These are phyloP conservation scores for Pneumocystis carinii DNA, from an alignment of 1,139 yeast genomes.

Conservation along the genomic window DNA sequence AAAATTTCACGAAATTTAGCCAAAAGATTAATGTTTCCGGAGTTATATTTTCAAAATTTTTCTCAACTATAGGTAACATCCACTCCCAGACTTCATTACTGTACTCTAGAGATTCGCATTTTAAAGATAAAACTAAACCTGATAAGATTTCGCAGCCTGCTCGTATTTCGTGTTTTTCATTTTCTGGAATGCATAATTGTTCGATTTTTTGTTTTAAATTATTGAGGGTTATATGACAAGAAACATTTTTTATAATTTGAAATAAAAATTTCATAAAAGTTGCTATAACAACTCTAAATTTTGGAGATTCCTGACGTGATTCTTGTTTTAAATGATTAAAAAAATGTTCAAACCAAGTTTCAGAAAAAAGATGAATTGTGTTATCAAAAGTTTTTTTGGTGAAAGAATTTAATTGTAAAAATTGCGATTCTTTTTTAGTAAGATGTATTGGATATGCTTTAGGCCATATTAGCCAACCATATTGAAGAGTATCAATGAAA, in stretches of 20 bases:
- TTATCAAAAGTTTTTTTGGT: conserved; percentile 31
- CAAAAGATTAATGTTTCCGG: conserved; percentile 69
- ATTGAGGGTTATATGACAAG: conserved; percentile 7
- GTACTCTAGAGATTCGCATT: conserved; percentile 16
- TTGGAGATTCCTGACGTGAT: conserved; percentile 24
- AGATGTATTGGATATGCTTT: conserved; percentile 36
- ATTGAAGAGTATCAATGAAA: conserved; percentile 39
- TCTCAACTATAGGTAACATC: conserved; percentile 36
- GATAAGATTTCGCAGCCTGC: conserved; percentile 26
- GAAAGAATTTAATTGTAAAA: conserved; percentile 26
- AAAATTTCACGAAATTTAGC: conserved; percentile 55
- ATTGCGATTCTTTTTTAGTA: conserved; percentile 19
- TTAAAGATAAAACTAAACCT: conserved; percentile 21
- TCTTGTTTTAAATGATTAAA: conserved; percentile 32
- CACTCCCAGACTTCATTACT: conserved; percentile 27
- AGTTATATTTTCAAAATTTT: conserved; percentile 47
- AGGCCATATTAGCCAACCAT: conserved; percentile 78
- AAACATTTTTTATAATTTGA: conserved; percentile 6
- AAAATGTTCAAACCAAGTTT: conserved; percentile 44
- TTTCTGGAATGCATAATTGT: conserved; percentile 8
- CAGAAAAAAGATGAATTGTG: conserved; percentile 36
- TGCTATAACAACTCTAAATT: conserved; percentile 18
- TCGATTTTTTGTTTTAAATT: conserved; percentile 8
- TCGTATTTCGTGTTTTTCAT: conserved; percentile 28
- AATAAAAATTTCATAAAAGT: conserved; percentile 9